Conservation (phyloP, 352 stramenopile species). For the Elongisporangium prolatum region DNA sequence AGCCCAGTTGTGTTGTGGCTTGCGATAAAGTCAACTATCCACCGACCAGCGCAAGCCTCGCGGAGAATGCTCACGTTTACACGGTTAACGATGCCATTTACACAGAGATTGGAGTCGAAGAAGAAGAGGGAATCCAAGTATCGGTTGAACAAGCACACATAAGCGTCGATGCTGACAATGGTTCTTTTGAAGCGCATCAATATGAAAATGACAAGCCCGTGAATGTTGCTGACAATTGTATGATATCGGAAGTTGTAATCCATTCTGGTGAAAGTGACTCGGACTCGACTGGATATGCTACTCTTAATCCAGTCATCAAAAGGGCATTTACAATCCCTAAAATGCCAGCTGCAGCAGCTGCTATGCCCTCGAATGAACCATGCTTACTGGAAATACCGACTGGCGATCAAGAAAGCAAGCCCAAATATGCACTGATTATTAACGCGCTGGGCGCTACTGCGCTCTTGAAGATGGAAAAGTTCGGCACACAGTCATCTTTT, state of each 20-base stretch:
- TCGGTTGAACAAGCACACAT: conserved; percentile 21
- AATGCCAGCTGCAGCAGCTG: conserved; percentile 14
- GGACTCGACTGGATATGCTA: conserved; percentile 50
- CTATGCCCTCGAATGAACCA: conserved; percentile 18
- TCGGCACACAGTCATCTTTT: conserved; percentile 69
- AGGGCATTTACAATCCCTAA: conserved; percentile 7
- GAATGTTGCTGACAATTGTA: conserved; percentile 19
- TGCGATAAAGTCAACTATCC: background rate
- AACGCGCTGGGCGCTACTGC: conserved; percentile 56
- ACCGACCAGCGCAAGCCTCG: background rate
- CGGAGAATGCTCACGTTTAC: conserved; percentile 8
- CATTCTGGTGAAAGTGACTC: conserved; percentile 67
- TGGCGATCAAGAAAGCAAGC: conserved; percentile 12
- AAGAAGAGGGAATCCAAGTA: conserved; percentile 49
- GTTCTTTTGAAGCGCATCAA: conserved; percentile 1
- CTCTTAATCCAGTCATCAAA: conserved; percentile 59
- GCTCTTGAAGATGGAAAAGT: conserved; percentile 66
- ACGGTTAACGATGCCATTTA: conserved; percentile 11
- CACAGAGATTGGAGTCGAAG: conserved; percentile 22
- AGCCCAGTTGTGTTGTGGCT: background rate
- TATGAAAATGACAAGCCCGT: conserved; percentile 13
- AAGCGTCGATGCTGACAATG: background rate
- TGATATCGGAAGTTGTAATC: conserved; percentile 59
- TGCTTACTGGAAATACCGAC: conserved; percentile 46
- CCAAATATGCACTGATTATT: conserved; percentile 27